Evolutionary conservation across 768 basidiomycete genomes (phyloP).

Genomic region (Collybia mongolica): DNA sequence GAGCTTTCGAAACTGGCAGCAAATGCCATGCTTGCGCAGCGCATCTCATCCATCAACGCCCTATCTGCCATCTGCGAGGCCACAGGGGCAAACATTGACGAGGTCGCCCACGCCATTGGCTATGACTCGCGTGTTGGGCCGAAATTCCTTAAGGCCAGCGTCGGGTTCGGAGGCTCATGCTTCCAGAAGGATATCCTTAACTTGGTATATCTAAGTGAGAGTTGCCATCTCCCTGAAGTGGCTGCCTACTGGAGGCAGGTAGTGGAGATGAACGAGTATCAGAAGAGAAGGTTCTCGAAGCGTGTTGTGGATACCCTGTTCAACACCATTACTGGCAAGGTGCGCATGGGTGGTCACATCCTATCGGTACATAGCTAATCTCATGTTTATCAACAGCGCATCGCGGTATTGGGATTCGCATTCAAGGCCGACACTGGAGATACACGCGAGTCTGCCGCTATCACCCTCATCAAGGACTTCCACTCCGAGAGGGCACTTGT

Average conservation of each 20-base stretch:
- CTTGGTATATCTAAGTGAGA: slow-evolving; percentile 95
- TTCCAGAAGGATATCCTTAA: slow-evolving; percentile 99
- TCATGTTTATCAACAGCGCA: slow-evolving; percentile 47
- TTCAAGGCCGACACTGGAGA: slow-evolving; percentile 99
- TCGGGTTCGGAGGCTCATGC: slow-evolving; percentile 97
- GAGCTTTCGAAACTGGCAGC: slow-evolving; percentile 98
- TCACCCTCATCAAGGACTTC: slow-evolving; percentile 94
- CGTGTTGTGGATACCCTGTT: slow-evolving; percentile 96
- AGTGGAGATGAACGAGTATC: slow-evolving; percentile 98
- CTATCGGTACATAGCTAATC: slow-evolving; percentile 3
- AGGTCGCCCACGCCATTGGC: slow-evolving; percentile 93
- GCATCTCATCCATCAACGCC: slow-evolving; percentile 97
- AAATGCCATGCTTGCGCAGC: slow-evolving; percentile 99
- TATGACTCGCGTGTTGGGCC: slow-evolving; percentile 91
- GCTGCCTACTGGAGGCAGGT: slow-evolving; percentile 98
- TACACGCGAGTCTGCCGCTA: slow-evolving; percentile 95
- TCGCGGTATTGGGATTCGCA: slow-evolving; percentile 96
- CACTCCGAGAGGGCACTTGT: slow-evolving; percentile 83
- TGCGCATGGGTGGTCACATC: slow-evolving; percentile 27
- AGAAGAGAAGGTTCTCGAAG: slow-evolving; percentile 94
- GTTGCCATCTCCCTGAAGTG: slow-evolving; percentile 92
- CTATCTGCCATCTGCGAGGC: slow-evolving; percentile 98
- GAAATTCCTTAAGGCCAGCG: slow-evolving; percentile 93
- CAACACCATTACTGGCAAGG: slow-evolving; percentile 97
- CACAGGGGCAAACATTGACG: slow-evolving; percentile 98